Evolutionary conservation across 2,329 filamentous ascomycete species (phyloP).

Genomic region (Neofusicoccum umdonicola): DNA sequence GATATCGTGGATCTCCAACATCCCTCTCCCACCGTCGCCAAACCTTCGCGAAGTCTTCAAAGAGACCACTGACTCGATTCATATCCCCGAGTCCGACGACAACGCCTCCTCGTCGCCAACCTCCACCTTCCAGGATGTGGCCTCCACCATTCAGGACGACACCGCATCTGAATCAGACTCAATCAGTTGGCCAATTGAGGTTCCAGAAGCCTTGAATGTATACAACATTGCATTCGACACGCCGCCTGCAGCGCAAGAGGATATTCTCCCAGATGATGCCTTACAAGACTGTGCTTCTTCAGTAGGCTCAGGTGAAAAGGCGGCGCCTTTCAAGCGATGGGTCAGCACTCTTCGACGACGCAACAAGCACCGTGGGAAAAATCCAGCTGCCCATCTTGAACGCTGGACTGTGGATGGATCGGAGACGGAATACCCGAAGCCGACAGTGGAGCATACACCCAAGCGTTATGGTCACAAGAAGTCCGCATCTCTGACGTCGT

Average conservation of each 20-base stretch:
- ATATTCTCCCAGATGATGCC: neutral
- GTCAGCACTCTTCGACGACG: conserved; percentile 66
- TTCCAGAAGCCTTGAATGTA: neutral
- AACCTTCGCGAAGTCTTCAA: conserved; percentile 8
- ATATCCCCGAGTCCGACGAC: neutral
- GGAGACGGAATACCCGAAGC: neutral
- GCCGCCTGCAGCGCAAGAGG: neutral
- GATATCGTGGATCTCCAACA: conserved; percentile 6
- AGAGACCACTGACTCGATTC: conserved; percentile 8
- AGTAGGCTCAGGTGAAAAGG: neutral
- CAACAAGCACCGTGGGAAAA: conserved; percentile 40
- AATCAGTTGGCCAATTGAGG: conserved; percentile 1
- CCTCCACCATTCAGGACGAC: conserved; percentile 1
- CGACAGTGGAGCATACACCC: neutral
- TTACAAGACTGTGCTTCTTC: neutral
- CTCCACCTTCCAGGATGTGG: conserved; percentile 1
- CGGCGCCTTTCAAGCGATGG: conserved; percentile 66
- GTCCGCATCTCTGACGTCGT: conserved; percentile 65
- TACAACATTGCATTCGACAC: neutral
- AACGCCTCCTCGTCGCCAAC: neutral
- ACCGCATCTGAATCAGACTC: neutral
- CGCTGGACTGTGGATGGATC: conserved; percentile 35
- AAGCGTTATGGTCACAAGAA: conserved; percentile 36
- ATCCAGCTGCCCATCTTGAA: conserved; percentile 33
- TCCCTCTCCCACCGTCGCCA: conserved; percentile 16